These are phyloP conservation scores for Corrigiola litoralis DNA, from an alignment of 179 eudicot species.

Conservation along the genomic window DNA sequence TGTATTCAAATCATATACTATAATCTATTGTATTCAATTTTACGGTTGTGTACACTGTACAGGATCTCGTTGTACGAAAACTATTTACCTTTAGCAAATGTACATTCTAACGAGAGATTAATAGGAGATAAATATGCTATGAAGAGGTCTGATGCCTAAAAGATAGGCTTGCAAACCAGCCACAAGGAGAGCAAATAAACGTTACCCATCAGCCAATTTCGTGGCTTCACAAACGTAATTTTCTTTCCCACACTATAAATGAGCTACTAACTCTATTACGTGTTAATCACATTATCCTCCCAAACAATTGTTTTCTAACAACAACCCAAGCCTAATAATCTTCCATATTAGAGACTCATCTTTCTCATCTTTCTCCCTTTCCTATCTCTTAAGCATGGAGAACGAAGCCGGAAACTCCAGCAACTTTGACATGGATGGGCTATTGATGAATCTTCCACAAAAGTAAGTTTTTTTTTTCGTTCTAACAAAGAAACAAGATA, in stretches of 20 bases:
- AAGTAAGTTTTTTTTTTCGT: constrained; percentile 38
- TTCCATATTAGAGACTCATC: background rate
- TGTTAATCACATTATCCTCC: constrained; percentile 8
- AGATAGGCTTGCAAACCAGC: background rate
- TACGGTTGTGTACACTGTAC: too few relatives aligned
- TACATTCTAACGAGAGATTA: background rate
- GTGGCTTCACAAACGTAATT: constrained; percentile 11
- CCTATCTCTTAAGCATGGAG: constrained; percentile 26
- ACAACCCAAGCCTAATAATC: constrained; percentile 15
- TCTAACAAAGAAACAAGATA: too few relatives aligned
- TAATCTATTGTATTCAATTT: too few relatives aligned
- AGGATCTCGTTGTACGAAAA: too few relatives aligned
- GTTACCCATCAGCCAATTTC: background rate
- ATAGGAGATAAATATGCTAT: background rate
- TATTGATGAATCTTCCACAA: constrained; percentile 33
- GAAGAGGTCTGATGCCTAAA: background rate
- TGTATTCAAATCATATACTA: too few relatives aligned
- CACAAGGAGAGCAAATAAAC: constrained; percentile 2
- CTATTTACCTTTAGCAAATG: too few relatives aligned
- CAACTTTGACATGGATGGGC: constrained; percentile 34
- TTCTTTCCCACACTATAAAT: constrained; percentile 3
- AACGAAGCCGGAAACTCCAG: constrained; percentile 18
- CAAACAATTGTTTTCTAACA: constrained; percentile 13
- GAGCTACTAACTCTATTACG: constrained; percentile 5
- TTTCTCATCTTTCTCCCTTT: constrained; percentile 8